A percentile compares a stretch with the other conserved stretches of the same genome.
Evolutionary conservation across 441 rosid genomes (phyloP).

Genomic region (Syzygium syzygioides): DNA sequence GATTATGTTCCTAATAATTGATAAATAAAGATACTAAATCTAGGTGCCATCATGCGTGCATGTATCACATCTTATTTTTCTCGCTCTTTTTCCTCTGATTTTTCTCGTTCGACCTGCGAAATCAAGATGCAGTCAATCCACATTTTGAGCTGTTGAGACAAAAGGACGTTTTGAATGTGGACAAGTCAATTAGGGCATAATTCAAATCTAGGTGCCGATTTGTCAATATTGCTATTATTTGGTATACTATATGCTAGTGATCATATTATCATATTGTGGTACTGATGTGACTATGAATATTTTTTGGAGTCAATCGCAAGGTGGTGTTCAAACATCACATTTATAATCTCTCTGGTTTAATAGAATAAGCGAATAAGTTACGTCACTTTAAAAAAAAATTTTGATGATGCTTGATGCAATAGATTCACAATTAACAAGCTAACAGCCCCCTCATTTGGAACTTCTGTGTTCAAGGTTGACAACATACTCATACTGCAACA

Average conservation of each 20-base stretch:
- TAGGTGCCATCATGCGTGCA: background rate
- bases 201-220: background rate
- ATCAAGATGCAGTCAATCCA: background rate
- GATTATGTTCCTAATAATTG: background rate
- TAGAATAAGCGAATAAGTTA: background rate
- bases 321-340: background rate
- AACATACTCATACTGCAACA: background rate
- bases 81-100: background rate
- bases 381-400: background rate
- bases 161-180: background rate
- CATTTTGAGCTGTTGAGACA: background rate
- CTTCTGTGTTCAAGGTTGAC: background rate
- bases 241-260: background rate
- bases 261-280: background rate
- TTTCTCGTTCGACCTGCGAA: background rate
- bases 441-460: background rate
- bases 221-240: background rate
- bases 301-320: background rate
- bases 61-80: background rate
- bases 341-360: background rate
- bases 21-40: background rate
- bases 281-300: background rate
- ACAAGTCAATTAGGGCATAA: background rate
- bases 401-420: background rate
- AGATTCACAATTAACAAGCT: background rate